phyloP scores from a whole-genome alignment of 225 moss, liverwort and hornwort genomes.

The Sphagnum tenellum region DNA sequence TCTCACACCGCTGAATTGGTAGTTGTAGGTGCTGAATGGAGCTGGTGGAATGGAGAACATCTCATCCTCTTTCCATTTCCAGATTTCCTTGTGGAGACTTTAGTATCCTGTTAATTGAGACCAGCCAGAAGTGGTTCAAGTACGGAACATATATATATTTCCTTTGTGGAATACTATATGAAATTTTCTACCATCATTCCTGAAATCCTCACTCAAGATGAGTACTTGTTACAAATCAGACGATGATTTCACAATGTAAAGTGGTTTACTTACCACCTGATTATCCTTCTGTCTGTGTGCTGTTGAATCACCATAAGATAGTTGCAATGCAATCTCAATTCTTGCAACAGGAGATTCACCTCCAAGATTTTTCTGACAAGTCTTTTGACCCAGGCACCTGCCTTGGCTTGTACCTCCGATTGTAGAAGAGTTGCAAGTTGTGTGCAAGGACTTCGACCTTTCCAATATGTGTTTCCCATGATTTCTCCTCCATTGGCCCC shows the following conservation, averaged over 20 bases:
- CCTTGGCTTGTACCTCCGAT: not conserved
- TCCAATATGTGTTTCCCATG: conserved; percentile 10
- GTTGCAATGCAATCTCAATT: conserved; percentile 18
- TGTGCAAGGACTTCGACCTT: not conserved
- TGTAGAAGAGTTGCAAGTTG: no score
- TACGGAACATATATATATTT: not conserved
- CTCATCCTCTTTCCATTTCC: conserved; percentile 3
- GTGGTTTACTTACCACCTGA: no score
- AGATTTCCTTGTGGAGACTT: no score
- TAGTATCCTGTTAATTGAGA: not conserved
- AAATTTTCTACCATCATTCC: no score
- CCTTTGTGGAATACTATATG: no score
- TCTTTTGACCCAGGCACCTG: not conserved
- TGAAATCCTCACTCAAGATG: no score
- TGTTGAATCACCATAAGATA: conserved; percentile 1
- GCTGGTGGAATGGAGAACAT: not conserved
- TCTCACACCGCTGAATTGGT: conserved; percentile 10
- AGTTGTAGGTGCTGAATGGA: conserved; percentile 4
- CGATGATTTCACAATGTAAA: no score
- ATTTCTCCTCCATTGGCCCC: not conserved
- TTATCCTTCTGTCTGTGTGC: no score
- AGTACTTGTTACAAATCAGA: no score
- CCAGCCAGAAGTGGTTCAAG: not conserved
- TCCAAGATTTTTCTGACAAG: conserved; percentile 1
- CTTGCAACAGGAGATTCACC: conserved; percentile 10